Percentiles rank a stretch among this genome's conserved stretches.
These are phyloP conservation scores for Pseudoturritis turrita DNA, from an alignment of 345 rosid genomes.

Conservation along the genomic window DNA sequence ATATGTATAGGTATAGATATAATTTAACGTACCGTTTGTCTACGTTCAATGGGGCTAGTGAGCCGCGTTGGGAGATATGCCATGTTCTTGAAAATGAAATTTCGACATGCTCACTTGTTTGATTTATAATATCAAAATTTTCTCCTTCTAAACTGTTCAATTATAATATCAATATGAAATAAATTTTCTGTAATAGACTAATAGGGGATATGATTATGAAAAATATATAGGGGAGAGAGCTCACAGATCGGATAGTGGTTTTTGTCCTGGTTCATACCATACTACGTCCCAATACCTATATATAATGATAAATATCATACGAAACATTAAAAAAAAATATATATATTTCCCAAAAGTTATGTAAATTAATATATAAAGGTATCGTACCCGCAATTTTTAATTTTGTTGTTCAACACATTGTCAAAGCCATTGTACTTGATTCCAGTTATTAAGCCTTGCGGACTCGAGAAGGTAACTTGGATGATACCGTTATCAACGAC, in stretches of 20 bases:
- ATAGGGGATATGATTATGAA: too few relatives aligned
- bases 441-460: constrained; percentile 55
- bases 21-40: constrained; percentile 64
- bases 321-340: neutral
- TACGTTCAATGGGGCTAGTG: constrained; percentile 55
- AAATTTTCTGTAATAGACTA: too few relatives aligned
- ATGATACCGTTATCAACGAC: constrained; percentile 65
- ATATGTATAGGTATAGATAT: too few relatives aligned
- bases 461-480: constrained; percentile 52
- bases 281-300: constrained; percentile 82
- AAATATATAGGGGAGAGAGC: neutral
- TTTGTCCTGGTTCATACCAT: constrained; percentile 49
- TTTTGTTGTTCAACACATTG: constrained; percentile 45
- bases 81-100: constrained; percentile 62
- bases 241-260: constrained; percentile 36
- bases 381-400: constrained; percentile 52
- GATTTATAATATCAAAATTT: constrained; percentile 37
- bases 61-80: constrained; percentile 24
- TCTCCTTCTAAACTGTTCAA: constrained; percentile 43
- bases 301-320: neutral
- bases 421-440: constrained; percentile 57
- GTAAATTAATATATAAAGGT: neutral
- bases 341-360: neutral
- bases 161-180: neutral
- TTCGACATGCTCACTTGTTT: constrained; percentile 53